phyloP scores from a whole-genome alignment of 1,284 basidiomycete genomes.

The Fistulinella cinereoalba region DNA sequence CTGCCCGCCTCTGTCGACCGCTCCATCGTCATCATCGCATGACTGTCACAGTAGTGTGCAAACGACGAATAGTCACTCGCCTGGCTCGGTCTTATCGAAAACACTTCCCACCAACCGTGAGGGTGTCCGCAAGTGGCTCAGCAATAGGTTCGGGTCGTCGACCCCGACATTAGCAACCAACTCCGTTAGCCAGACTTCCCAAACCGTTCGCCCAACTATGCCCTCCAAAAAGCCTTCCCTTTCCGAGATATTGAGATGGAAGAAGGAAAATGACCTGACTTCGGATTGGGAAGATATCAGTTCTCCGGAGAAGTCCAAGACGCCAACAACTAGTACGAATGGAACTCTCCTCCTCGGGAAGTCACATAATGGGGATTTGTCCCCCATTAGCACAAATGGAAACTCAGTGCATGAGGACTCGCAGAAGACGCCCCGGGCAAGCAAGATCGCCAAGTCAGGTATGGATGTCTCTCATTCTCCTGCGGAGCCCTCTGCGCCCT shows the following conservation, averaged over 20 bases:
- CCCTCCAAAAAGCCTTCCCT: slow-evolving; percentile 58
- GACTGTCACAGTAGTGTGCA: slow-evolving; percentile 48
- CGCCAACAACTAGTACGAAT: slow-evolving; percentile 46
- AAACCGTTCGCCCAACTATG: slow-evolving; percentile 25
- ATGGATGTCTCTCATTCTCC: slow-evolving; percentile 25
- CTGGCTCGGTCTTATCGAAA: slow-evolving; percentile 44
- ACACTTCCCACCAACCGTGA: slow-evolving; percentile 65
- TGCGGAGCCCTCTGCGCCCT: slow-evolving; percentile 17
- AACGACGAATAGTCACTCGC: slow-evolving; percentile 37
- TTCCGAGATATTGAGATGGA: slow-evolving; percentile 55
- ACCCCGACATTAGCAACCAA: slow-evolving; percentile 41
- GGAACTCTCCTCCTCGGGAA: slow-evolving; percentile 38
- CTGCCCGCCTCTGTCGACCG: slow-evolving; percentile 41
- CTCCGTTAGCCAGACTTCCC: slow-evolving; percentile 34
- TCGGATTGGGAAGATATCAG: slow-evolving; percentile 64
- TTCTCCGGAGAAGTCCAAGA: slow-evolving; percentile 42
- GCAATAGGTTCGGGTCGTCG: slow-evolving; percentile 49
- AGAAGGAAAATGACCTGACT: slow-evolving; percentile 52
- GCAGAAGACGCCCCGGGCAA: slow-evolving; percentile 31
- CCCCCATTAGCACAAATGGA: slow-evolving; percentile 26
- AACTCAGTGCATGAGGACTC: slow-evolving; percentile 24
- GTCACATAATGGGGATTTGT: slow-evolving; percentile 22
- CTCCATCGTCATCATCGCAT: slow-evolving; percentile 47
- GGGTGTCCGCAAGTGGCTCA: slow-evolving; percentile 75
- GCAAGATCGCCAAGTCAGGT: slow-evolving; percentile 32